Evolutionary conservation across 1,139 yeast genomes (phyloP), one percentile per base, ranked within the genome.

Genomic region (Zygosaccharomyces pseudobailii): DNA sequence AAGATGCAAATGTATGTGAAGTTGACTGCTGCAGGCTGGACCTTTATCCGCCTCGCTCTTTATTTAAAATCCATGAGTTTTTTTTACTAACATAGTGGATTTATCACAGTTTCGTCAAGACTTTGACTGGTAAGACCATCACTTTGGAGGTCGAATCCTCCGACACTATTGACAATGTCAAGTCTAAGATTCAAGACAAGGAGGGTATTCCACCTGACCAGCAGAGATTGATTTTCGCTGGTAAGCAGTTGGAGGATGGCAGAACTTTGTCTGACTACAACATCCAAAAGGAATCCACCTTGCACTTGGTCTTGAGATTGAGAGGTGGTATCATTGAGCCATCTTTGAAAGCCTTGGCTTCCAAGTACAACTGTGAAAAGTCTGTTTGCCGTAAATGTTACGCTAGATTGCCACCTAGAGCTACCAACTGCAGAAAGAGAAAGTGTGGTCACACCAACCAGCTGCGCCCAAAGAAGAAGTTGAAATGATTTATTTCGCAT

Each of bases 361-460:
- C 97, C 73, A 92, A 92, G 81, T 92, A 87, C 89, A 92, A 92
- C 95, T 92, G 97, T 84, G 98, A 92, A 67, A 92, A 92, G 81
- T 76, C 96, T 66, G 92, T 92, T 74, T 92, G 98, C 84, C 95
- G 98, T 80, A 87, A 89, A 77, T 92, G 98, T 83, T 92, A 92
- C 85, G 97, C 98, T 70, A 94, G 98, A 84, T 89, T 92, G 73
- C 98, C 98, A 72, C 96, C 97, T 77, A 92, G 97, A 86, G 98
- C 98, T 69, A 92, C 97, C 79, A 92, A 92, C 96, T 92, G 98
- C 85, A 89, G 98, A 84, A 92, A 92, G 97, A 89, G 97, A 88
- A 92, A 92, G 85, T 92, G 98, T 79, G 98, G 98, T 72, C 98
- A 92, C 95, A 82, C 96, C 76, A 92, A 92, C 84, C 98, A 92